A percentile compares a stretch with the other conserved stretches of the same genome.
Conservation (phyloP, 1,139 yeast genomes). For the Yamadazyma jaroonii region DNA sequence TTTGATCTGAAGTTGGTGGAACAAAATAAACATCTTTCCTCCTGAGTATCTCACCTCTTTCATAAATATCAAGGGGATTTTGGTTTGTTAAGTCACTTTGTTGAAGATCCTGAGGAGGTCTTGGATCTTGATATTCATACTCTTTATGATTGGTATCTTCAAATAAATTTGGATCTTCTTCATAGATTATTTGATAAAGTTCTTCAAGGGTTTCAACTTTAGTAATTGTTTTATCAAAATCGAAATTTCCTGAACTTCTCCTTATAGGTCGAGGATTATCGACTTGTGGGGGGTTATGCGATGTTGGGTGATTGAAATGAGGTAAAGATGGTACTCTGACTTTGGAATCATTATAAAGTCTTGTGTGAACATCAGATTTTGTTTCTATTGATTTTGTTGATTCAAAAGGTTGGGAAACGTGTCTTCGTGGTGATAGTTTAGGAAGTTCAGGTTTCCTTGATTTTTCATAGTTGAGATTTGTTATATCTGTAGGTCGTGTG, state of each 20-base stretch:
- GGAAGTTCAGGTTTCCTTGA: neutral
- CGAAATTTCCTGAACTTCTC: conserved; percentile 8
- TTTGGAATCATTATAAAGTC: conserved; percentile 14
- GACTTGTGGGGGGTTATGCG: neutral
- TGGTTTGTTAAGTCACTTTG: conserved; percentile 4
- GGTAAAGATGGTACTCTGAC: neutral
- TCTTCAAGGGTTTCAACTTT: conserved; percentile 19
- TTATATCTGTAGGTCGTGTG: conserved; percentile 12
- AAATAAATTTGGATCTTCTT: conserved; percentile 23
- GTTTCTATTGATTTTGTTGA: conserved; percentile 4
- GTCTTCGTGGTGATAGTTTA: conserved; percentile 10
- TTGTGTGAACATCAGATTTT: conserved; percentile 14
- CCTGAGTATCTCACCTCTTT: conserved; percentile 50
- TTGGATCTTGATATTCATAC: conserved; percentile 6
- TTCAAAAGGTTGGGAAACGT: conserved; percentile 9
- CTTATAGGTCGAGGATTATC: neutral
- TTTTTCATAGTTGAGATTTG: conserved; percentile 10
- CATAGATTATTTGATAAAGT: conserved; percentile 19
- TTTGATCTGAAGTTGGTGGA: conserved; percentile 19
- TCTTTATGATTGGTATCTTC: conserved; percentile 10
- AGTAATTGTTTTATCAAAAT: conserved; percentile 7
- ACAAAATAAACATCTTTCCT: conserved; percentile 40
- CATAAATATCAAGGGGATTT: conserved; percentile 40
- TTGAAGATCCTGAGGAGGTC: conserved; percentile 8
- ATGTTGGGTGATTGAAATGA: neutral